A percentile compares a stretch with the other conserved stretches of the same genome.
These are phyloP conservation scores for Cucurbita maxima DNA, from an alignment of 306 rosid species.

Conservation along the genomic window DNA sequence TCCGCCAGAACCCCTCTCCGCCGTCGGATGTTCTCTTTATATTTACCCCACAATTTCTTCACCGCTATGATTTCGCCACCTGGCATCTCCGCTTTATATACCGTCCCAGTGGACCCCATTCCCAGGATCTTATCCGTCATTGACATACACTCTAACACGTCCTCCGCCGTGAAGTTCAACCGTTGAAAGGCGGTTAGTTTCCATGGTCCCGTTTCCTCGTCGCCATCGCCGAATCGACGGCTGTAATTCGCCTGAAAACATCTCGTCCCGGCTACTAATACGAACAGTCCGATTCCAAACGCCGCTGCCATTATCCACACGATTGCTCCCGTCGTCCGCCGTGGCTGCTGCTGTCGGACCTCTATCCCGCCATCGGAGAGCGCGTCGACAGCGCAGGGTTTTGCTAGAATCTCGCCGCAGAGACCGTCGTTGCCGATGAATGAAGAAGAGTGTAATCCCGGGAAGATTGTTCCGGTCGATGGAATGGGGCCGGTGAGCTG, in stretches of 20 bases:
- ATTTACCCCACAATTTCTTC: conserved; percentile 74
- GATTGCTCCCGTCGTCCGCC: conserved; percentile 59
- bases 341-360: conserved; percentile 34
- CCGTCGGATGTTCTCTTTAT: conserved; percentile 55
- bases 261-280: conserved; percentile 67
- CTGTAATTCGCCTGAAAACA: conserved; percentile 64
- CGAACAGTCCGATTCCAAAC: conserved; percentile 72
- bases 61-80: conserved; percentile 90
- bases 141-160: conserved; percentile 59
- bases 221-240: conserved; percentile 20
- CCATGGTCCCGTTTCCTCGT: conserved; percentile 62
- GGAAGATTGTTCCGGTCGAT: conserved; percentile 36
- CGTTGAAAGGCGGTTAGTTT: conserved; percentile 77
- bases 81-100: conserved; percentile 78
- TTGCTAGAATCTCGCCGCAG: conserved; percentile 47
- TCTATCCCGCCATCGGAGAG: conserved; percentile 17
- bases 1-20: conserved; percentile 83
- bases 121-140: conserved; percentile 63
- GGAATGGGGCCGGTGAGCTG: conserved; percentile 71
- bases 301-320: conserved; percentile 88
- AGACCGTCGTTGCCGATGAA: conserved; percentile 64
- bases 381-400: conserved; percentile 43
- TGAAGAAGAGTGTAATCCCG: conserved; percentile 56
- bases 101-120: conserved; percentile 87
- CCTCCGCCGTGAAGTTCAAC: conserved; percentile 80